Evolutionary conservation across 257 asterid species (phyloP), one percentile per base, ranked within the genome.

Genomic region (Fraxinus anomala): DNA sequence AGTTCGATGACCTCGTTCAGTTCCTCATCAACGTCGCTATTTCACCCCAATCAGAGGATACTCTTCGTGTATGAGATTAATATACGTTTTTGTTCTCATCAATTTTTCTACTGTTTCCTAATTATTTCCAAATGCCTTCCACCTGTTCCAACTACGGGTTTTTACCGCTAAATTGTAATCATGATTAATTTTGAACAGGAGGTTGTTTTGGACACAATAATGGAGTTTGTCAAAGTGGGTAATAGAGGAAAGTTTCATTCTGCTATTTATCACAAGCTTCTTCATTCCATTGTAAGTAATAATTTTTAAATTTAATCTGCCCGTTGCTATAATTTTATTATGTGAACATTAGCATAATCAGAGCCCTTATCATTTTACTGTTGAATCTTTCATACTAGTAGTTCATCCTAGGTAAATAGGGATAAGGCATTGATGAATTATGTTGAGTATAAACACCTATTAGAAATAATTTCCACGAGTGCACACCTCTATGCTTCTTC

Each of bases 181-280:
- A 28, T 6, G 10, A 17, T 70, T 49, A 1, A 28, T 68, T 75
- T 65, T 30, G 69, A 11, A 54, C 86, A 95, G 99, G 98, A 91
- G 83, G 88, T 89, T 81, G 96, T 86, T 72, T 79, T 93, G 82
- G 99, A 92, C 71, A 61, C 97, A 1, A 40, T 93, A 31, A 89
- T 95, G 99, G 99, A 93, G 81, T 93, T 91, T 79, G 97, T 95
- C 70, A 95, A 93, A 87, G 82, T 91, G 70, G 94, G 93, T n/a
- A 93, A 92, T 40, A 86, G 82, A 3, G 98, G 98, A 31, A 89
- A 87, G 79, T 95, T 95, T 78, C 87, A 92, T 83, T 88, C 98
- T 19, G 79, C 92, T 73, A 86, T 91, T 80, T 95, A 89, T 81
- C 92, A 91, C 84, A 89, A 90, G 86, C 80, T 95, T 75, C 89